Base-by-base conservation (phyloP, 306 rosid species). In the Boehmeria nivea region DNA sequence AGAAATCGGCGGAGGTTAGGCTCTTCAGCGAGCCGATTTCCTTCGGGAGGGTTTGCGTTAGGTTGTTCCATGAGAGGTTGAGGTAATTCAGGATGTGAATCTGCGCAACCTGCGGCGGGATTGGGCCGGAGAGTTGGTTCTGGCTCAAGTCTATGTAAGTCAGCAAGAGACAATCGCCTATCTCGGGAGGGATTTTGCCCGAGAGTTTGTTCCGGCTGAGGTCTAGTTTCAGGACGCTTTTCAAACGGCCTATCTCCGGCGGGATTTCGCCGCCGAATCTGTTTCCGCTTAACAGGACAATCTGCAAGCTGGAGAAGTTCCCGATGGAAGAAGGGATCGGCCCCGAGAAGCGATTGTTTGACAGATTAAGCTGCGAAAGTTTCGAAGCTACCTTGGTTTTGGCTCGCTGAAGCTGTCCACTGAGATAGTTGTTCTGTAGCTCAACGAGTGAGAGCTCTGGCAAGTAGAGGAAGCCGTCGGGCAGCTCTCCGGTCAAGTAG, bases 101-200 rank as follows among this genome's bases (percentile, higher is more conserved):
- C 62, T 84, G 76, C 20, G 95, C 69, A 50, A 84, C 49, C 56
- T 84, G 80, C 67, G 57, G 50, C 59, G 97, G 97, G 43, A 90
- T 70, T 33, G 84, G 82, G 10, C 95, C 95, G 25, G 91, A 76
- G 28, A 89, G 79, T 8, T 83, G 81, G 75, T 89, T 89, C 49
- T 80, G 94, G 86, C 95, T 90, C 69, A 90, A 79, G 78, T 90
- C 97, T 33, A 90, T 60, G 60, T 65, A 86, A 17, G 88, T 76
- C 57, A 90, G 81, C 33, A 67, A 61, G 16, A 27, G 42, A 66
- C 86, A 84, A 14, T 76, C 68, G 26, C 90, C 83, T 36, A 90
- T 72, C 59, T 80, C 77, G 3, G 68, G 53, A 39, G 97, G 95
- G 54, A 90, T 78, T 25, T 18, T 46, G n/a, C 86, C 95, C 15